phyloP scores from a whole-genome alignment of 176 grass and related monocot species.

The Themeda triandra region DNA sequence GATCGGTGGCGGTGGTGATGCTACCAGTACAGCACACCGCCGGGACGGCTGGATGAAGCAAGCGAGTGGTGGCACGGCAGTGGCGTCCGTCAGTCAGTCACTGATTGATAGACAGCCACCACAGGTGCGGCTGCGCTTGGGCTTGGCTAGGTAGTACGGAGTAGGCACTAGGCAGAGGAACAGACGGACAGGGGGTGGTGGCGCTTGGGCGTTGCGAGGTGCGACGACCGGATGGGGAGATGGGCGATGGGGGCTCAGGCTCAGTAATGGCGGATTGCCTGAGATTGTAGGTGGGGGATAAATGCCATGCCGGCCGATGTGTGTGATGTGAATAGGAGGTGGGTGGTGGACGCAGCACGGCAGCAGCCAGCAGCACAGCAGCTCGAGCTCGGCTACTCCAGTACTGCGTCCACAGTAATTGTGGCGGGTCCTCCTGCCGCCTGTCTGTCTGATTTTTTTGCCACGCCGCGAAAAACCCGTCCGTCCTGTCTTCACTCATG shows the following conservation, averaged over 20 bases:
- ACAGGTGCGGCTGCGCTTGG: background rate
- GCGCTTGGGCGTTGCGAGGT: background rate
- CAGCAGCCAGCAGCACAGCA: background rate
- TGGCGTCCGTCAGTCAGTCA: background rate
- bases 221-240: background rate
- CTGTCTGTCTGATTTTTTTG: no score
- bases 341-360: background rate
- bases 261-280: conserved; percentile 37
- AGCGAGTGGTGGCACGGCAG: background rate
- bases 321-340: background rate
- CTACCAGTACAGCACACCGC: background rate
- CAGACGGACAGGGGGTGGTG: conserved; percentile 6
- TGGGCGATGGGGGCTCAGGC: background rate
- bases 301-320: conserved; percentile 14
- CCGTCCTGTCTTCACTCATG: no score
- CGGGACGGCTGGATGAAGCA: background rate
- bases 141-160: no score
- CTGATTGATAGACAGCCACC: no score
- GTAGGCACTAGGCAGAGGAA: no score
- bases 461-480: no score
- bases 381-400: background rate
- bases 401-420: conserved; percentile 1
- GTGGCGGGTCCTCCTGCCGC: background rate
- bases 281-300: conserved; percentile 42
- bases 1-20: background rate